Conservation (phyloP, 345 rosid species). For the Hibiscus trionum region DNA sequence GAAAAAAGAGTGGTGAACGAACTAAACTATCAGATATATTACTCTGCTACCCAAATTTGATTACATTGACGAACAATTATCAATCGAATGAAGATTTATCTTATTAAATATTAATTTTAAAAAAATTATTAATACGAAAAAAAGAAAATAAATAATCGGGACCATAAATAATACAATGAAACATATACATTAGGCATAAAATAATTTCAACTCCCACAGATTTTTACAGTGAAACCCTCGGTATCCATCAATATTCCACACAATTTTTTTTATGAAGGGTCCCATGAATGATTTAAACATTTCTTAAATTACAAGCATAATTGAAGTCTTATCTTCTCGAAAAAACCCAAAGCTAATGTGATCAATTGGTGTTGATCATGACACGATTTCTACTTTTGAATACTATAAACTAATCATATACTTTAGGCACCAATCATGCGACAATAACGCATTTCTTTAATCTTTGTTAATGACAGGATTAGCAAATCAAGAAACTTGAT, state of each 20-base stretch:
- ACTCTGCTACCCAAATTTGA: no score
- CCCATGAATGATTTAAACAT: neutral
- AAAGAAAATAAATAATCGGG: no score
- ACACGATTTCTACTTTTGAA: neutral
- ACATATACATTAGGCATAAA: no score
- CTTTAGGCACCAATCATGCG: slow-evolving; percentile 1
- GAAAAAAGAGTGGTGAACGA: no score
- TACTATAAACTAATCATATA: neutral
- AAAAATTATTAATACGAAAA: no score
- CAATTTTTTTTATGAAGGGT: neutral
- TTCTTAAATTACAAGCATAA: neutral
- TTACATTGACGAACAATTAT: no score
- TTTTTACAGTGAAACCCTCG: no score
- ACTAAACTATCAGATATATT: no score
- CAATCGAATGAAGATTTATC: no score
- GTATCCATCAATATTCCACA: neutral
- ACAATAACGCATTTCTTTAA: neutral
- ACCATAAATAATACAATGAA: no score
- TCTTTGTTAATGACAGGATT: neutral
- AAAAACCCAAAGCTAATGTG: neutral
- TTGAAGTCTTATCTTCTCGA: slow-evolving; percentile 1
- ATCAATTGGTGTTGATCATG: neutral
- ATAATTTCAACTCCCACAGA: no score
- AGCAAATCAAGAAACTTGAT: slow-evolving; percentile 2
- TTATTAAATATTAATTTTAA: no score